These are phyloP conservation scores for Ceratocystis harringtonii DNA, from an alignment of 2,329 filamentous ascomycete genomes.

Conservation along the genomic window DNA sequence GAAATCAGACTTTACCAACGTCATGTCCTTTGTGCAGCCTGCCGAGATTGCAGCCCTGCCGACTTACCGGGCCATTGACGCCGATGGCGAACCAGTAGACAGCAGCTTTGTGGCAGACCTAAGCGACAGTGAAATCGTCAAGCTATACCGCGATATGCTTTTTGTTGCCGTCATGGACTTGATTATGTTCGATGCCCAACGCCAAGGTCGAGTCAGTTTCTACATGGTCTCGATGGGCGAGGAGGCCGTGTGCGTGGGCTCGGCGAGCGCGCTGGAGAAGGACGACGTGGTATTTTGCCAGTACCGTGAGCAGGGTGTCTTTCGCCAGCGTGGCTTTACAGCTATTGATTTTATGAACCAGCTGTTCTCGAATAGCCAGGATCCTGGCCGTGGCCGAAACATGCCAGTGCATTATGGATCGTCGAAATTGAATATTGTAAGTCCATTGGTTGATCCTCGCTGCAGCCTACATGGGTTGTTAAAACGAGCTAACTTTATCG, in stretches of 20 bases:
- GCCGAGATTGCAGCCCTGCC: conserved; percentile 60
- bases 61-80: conserved; percentile 84
- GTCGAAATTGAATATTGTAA: conserved; percentile 64
- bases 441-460: conserved; percentile 22
- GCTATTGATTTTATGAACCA: conserved; percentile 90
- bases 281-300: conserved; percentile 86
- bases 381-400: conserved; percentile 68
- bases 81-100: conserved; percentile 73
- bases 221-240: conserved; percentile 96
- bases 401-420: conserved; percentile 98
- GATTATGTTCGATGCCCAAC: conserved; percentile 95
- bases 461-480: not conserved
- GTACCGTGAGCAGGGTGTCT: conserved; percentile 86
- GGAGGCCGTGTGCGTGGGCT: conserved; percentile 85
- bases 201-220: conserved; percentile 85
- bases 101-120: conserved; percentile 53
- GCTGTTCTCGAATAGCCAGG: conserved; percentile 73
- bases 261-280: conserved; percentile 66
- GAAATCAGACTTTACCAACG: conserved; percentile 79
- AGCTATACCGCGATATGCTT: conserved; percentile 51
- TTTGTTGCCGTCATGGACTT: conserved; percentile 75
- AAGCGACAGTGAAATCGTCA: conserved; percentile 43
- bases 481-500: not conserved
- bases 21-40: conserved; percentile 62
- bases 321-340: conserved; percentile 75